These are phyloP conservation scores for Hysterangium stoloniferum DNA, from an alignment of 768 basidiomycete species.

Conservation along the genomic window DNA sequence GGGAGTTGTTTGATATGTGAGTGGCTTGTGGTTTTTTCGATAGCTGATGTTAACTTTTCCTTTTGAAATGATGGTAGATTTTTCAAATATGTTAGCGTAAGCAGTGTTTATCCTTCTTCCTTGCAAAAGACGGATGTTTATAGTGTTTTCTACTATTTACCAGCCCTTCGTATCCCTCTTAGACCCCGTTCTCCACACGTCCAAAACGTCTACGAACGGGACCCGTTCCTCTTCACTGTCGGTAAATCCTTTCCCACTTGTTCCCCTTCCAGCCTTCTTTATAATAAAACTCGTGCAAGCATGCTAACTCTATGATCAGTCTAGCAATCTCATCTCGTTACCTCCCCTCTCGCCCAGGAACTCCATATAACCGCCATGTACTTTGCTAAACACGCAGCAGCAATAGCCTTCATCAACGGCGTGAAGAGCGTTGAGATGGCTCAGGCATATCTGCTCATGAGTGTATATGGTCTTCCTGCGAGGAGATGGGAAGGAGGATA, in stretches of 20 bases:
- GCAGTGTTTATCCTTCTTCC: too few relatives aligned
- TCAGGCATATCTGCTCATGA: constrained; percentile 67
- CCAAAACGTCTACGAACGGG: constrained; percentile 71
- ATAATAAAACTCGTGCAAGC: constrained; percentile 47
- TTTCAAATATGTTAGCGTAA: too few relatives aligned
- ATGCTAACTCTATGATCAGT: constrained; percentile 70
- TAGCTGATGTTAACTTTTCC: too few relatives aligned
- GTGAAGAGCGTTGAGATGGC: constrained; percentile 67
- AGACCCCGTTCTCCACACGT: constrained; percentile 80
- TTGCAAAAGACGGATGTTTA: too few relatives aligned
- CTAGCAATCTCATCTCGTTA: constrained; percentile 65
- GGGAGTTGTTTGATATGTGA: too few relatives aligned
- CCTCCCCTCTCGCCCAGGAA: constrained; percentile 45
- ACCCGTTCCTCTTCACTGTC: constrained; percentile 36
- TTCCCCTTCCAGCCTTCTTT: not conserved
- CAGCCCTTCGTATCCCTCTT: constrained; percentile 66
- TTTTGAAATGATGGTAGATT: too few relatives aligned
- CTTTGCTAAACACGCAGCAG: constrained; percentile 55
- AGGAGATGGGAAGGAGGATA: constrained; percentile 63
- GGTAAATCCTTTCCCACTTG: constrained; percentile 1
- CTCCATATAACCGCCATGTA: constrained; percentile 52
- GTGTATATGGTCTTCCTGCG: constrained; percentile 53
- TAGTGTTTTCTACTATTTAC: too few relatives aligned
- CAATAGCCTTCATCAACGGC: constrained; percentile 50
- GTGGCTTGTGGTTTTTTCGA: too few relatives aligned